phyloP scores from a whole-genome alignment of 306 rosid species.

The Erythrophleum fordii region DNA sequence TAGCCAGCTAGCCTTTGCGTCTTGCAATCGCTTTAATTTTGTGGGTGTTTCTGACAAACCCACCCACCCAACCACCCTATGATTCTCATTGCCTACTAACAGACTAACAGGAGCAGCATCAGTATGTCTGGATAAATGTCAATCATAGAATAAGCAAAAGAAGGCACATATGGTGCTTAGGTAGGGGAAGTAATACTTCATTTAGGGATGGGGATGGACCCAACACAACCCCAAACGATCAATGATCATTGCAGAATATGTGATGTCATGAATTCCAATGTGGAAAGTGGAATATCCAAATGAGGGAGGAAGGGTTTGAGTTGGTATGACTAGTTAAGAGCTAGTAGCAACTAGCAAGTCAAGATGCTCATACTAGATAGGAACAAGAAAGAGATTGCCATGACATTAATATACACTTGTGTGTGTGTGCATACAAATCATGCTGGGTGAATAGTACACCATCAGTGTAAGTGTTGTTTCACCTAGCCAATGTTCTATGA shows the following conservation, averaged over 20 bases:
- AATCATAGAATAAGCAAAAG: conserved; percentile 21
- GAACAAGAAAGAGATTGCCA: no score
- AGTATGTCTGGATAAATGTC: background rate
- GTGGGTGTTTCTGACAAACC: background rate
- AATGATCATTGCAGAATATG: background rate
- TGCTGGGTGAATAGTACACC: no score
- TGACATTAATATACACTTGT: no score
- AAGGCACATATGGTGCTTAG: background rate
- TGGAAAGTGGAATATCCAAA: background rate
- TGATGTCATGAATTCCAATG: background rate
- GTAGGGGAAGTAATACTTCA: no score
- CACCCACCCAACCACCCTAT: background rate
- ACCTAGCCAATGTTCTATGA: no score
- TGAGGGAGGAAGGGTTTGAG: no score
- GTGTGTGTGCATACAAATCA: no score
- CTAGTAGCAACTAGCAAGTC: background rate
- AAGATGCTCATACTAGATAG: background rate
- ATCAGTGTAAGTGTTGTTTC: no score
- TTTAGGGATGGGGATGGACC: no score
- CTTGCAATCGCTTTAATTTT: background rate
- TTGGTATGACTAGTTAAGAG: background rate
- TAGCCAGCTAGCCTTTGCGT: conserved; percentile 1
- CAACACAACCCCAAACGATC: background rate
- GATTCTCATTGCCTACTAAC: background rate
- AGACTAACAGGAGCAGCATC: background rate